phyloP scores from a whole-genome alignment of 2,329 filamentous ascomycete species.

The Annulohypoxylon truncatum region DNA sequence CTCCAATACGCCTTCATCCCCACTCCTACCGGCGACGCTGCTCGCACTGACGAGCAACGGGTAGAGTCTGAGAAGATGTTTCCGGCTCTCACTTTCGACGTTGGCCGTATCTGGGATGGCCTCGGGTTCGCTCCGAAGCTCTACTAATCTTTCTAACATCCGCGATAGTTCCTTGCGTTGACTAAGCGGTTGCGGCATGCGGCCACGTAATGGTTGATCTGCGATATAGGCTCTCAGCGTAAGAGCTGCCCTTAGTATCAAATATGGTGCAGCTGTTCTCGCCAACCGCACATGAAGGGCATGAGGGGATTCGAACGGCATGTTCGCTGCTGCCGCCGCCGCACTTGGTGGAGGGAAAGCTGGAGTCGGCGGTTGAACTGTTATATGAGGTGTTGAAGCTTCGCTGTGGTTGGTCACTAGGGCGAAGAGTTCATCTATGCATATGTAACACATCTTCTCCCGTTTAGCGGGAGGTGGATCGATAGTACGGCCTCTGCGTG shows the following conservation, averaged over 20 bases:
- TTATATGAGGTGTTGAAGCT: constrained; percentile 51
- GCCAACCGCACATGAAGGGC: constrained; percentile 71
- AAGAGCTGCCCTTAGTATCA: constrained; percentile 84
- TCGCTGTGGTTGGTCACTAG: constrained; percentile 68
- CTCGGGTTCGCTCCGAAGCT: constrained; percentile 74
- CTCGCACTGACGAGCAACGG: constrained; percentile 77
- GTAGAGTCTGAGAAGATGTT: constrained; percentile 84
- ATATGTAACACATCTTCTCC: constrained; percentile 80
- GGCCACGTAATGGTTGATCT: constrained; percentile 88
- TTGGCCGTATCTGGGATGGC: constrained; percentile 71
- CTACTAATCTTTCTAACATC: constrained; percentile 73
- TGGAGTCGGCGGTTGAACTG: constrained; percentile 59
- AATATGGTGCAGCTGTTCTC: constrained; percentile 79
- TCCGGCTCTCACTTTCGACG: constrained; percentile 69
- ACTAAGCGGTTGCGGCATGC: constrained; percentile 86
- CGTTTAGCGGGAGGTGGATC: constrained; percentile 73
- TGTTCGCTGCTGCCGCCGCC: constrained; percentile 31
- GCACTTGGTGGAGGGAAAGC: constrained; percentile 51
- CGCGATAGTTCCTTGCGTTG: constrained; percentile 83
- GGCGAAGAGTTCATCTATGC: constrained; percentile 81
- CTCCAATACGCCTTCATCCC: constrained; percentile 69
- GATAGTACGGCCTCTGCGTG: constrained; percentile 78
- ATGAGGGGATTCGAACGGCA: constrained; percentile 46
- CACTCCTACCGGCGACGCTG: constrained; percentile 65
- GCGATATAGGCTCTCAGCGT: constrained; percentile 87